phyloP scores from a whole-genome alignment of 2,329 filamentous ascomycete genomes.

The Cladophialophora exuberans region DNA sequence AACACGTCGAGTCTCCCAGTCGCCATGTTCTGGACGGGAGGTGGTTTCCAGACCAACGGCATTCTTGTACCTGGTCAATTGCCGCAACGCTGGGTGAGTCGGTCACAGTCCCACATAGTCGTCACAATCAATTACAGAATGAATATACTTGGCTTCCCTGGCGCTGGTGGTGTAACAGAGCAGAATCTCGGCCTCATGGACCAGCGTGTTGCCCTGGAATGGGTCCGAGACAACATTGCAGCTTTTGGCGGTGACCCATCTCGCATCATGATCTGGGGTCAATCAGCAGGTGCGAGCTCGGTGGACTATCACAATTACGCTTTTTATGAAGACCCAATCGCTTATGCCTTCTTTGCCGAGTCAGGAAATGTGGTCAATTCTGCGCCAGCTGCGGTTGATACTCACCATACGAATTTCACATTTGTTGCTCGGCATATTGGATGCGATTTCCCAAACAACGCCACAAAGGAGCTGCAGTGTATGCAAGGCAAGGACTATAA shows the following conservation, averaged over 20 bases:
- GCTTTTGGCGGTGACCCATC: conserved; percentile 55
- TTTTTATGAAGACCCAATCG: conserved; percentile 35
- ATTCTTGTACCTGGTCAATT: conserved; percentile 46
- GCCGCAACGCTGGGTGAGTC: conserved; percentile 44
- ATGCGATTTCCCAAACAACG: conserved; percentile 31
- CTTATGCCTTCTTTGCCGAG: conserved; percentile 1
- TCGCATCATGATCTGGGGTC: conserved; percentile 53
- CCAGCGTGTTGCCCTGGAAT: conserved; percentile 53
- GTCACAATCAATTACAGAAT: conserved; percentile 47
- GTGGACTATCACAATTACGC: conserved; percentile 24
- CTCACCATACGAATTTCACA: conserved; percentile 35
- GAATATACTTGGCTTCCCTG: conserved; percentile 42
- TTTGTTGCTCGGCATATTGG: conserved; percentile 37
- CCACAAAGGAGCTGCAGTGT: conserved; percentile 35
- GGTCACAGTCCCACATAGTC: conserved; percentile 44
- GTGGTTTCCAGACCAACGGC: conserved; percentile 36
- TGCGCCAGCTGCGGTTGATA: conserved; percentile 6
- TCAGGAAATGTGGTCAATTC: neutral
- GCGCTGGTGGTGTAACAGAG: conserved; percentile 37
- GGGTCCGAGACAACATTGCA: conserved; percentile 55
- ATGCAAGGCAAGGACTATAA: conserved; percentile 35
- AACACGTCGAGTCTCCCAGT: conserved; percentile 31
- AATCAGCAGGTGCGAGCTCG: conserved; percentile 42
- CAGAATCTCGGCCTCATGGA: conserved; percentile 58
- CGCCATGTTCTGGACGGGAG: conserved; percentile 31